A percentile compares a stretch with the other conserved stretches of the same genome.
phyloP scores from a whole-genome alignment of 108 stramenopile genomes.

The Skeletonema menzelii region DNA sequence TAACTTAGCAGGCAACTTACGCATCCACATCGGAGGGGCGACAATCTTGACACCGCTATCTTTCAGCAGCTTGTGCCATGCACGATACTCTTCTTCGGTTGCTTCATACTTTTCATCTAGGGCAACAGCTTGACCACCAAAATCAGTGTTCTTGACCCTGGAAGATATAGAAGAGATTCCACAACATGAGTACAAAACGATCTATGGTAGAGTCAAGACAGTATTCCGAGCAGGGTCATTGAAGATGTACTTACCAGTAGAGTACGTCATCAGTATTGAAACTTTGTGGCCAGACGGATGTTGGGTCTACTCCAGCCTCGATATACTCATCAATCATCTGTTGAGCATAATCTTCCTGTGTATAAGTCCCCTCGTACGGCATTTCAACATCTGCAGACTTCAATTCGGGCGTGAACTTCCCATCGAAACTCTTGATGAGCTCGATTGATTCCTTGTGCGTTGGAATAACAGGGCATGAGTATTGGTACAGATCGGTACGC shows the following conservation, averaged over 20 bases:
- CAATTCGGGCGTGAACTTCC: slow-evolving; percentile 70
- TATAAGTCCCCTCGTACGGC: slow-evolving; percentile 65
- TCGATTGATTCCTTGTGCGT: slow-evolving; percentile 72
- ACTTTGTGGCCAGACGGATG: slow-evolving; percentile 64
- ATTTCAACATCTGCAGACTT: slow-evolving; percentile 65
- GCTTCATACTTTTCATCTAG: slow-evolving; percentile 44
- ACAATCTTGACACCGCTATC: slow-evolving; percentile 55
- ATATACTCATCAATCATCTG: slow-evolving; percentile 76
- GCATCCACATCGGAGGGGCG: slow-evolving; percentile 59
- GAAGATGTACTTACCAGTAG: slow-evolving; percentile 43
- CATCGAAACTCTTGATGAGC: slow-evolving; percentile 44
- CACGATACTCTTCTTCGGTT: slow-evolving; percentile 21
- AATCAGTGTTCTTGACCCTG: slow-evolving; percentile 54
- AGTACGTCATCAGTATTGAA: slow-evolving; percentile 49
- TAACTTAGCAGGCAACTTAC: too few relatives aligned
- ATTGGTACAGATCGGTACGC: slow-evolving; percentile 63
- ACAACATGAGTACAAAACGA: too few relatives aligned
- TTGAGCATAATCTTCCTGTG: slow-evolving; percentile 65
- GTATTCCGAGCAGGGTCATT: too few relatives aligned
- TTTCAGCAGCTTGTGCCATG: slow-evolving; percentile 12
- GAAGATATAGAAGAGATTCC: too few relatives aligned
- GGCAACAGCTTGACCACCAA: slow-evolving; percentile 59
- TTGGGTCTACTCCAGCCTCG: slow-evolving; percentile 51
- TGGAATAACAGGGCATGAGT: slow-evolving; percentile 54
- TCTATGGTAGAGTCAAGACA: too few relatives aligned